Evolutionary conservation across 2,329 filamentous ascomycete genomes (phyloP).

Genomic region (Colletotrichum chrysophilum): DNA sequence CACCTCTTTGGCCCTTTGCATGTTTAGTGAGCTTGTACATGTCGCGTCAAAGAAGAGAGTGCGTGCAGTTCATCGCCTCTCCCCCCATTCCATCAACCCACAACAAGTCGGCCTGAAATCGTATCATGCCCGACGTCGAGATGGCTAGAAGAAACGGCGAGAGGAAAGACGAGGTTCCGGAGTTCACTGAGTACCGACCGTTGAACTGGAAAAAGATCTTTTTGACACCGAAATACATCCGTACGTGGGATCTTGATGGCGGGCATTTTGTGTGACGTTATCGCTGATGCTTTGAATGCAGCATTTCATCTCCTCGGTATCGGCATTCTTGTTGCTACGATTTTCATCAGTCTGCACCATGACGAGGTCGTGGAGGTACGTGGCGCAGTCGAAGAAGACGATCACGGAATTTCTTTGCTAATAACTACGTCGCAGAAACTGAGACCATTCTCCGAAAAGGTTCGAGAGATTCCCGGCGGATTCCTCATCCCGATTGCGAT

Average conservation of each 20-base stretch:
- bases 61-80: neutral
- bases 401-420: neutral
- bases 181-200: conserved; percentile 37
- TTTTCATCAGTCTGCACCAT: conserved; percentile 40
- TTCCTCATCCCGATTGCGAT: conserved; percentile 45
- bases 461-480: conserved; percentile 41
- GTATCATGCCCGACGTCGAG: conserved; percentile 15
- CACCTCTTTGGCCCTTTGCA: neutral
- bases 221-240: conserved; percentile 37
- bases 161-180: neutral
- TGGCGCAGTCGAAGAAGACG: neutral
- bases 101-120: neutral
- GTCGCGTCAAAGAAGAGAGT: neutral
- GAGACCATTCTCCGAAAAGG: conserved; percentile 39
- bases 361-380: conserved; percentile 39
- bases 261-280: neutral
- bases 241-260: neutral
- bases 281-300: neutral
- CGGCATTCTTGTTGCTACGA: conserved; percentile 31
- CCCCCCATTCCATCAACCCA: neutral
- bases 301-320: conserved; percentile 33
- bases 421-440: conserved; percentile 21
- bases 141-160: conserved; percentile 13
- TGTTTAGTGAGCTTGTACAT: neutral
- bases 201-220: conserved; percentile 39